Conservation (phyloP, 176 grass and related monocot genomes). For the Lolium multiflorum region DNA sequence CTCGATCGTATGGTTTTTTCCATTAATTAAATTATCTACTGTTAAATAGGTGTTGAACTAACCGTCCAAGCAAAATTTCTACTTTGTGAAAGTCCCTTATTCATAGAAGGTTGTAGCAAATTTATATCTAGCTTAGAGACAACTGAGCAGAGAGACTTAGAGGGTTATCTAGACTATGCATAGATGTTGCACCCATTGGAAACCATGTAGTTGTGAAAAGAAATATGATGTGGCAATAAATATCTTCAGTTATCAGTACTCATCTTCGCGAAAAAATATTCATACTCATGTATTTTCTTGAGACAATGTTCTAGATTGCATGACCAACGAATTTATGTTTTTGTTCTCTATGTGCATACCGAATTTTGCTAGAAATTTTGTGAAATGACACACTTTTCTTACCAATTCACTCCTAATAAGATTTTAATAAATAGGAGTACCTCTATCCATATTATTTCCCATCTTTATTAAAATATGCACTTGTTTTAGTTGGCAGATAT, state of each 20-base stretch:
- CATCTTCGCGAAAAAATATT: background rate
- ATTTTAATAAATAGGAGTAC: too few species aligned
- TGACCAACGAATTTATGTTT: background rate
- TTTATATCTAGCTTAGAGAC: background rate
- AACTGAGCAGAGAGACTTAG: background rate
- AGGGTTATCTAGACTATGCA: background rate
- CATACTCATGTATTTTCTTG: background rate
- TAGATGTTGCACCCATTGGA: background rate
- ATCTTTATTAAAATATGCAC: too few species aligned
- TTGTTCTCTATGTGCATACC: background rate
- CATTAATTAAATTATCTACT: background rate
- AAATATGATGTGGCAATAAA: background rate
- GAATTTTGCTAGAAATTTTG: too few species aligned
- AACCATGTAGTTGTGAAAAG: background rate
- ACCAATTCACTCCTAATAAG: too few species aligned
- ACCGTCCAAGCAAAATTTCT: background rate
- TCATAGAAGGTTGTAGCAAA: background rate
- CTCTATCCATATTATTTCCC: too few species aligned
- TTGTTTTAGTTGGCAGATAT: too few species aligned
- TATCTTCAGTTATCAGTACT: background rate
- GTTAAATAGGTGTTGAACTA: background rate
- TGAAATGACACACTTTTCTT: too few species aligned
- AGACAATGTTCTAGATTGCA: background rate
- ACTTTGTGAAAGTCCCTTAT: background rate
- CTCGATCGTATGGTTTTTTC: background rate